phyloP scores from a whole-genome alignment of 768 basidiomycete genomes.

The Rhizopogon vinicolor region DNA sequence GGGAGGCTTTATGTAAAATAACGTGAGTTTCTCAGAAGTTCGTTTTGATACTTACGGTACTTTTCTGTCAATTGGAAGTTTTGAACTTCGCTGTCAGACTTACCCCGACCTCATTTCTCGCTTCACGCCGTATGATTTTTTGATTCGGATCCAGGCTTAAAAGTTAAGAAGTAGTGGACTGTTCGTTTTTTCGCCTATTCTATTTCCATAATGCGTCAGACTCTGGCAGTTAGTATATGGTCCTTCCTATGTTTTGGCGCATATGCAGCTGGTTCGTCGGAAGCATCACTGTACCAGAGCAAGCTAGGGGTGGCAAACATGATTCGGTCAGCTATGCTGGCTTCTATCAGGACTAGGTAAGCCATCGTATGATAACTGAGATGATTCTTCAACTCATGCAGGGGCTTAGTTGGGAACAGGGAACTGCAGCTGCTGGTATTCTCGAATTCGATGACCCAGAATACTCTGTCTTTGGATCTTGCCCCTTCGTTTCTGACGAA shows the following conservation, averaged over 20 bases:
- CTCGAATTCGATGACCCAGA: slow-evolving; percentile 20
- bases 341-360: slow-evolving; percentile 23
- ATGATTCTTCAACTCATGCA: neutral
- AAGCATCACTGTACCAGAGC: slow-evolving; percentile 1
- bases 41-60: too few relatives aligned
- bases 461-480: slow-evolving; percentile 20
- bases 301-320: neutral
- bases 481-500: slow-evolving; percentile 13
- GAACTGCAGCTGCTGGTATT: slow-evolving; percentile 20
- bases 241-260: slow-evolving; percentile 1
- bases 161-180: too few relatives aligned
- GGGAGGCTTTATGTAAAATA: too few relatives aligned
- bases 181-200: too few relatives aligned
- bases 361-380: neutral
- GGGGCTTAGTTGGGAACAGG: slow-evolving; percentile 23
- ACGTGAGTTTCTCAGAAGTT: too few relatives aligned
- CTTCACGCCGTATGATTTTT: too few relatives aligned
- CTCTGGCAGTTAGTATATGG: neutral
- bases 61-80: too few relatives aligned
- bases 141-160: too few relatives aligned
- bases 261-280: neutral
- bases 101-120: too few relatives aligned
- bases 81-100: too few relatives aligned
- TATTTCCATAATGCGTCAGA: too few relatives aligned
- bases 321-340: slow-evolving; percentile 17